Base-by-base conservation (phyloP, 176 grass and related monocot genomes). In the Phoenix roebelenii region DNA sequence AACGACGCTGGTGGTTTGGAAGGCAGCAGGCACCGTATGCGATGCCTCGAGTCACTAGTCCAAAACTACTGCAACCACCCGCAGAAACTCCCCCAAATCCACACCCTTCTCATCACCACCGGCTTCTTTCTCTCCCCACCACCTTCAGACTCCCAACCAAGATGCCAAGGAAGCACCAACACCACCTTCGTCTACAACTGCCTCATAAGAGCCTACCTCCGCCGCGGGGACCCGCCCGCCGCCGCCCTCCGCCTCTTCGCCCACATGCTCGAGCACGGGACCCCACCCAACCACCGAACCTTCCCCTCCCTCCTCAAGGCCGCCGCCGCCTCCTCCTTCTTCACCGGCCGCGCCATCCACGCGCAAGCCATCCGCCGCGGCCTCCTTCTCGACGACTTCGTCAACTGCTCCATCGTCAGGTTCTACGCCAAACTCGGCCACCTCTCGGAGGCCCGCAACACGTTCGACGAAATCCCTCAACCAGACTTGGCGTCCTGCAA, bases 81-180 rank as follows among this genome's bases (percentile, higher is more conserved):
- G 22, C 66, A 7, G 52, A 69, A 67, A 50, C 49, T 83, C 18
- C 30, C 70, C 35, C 82, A 89, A 82, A 57, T 89, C 73, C 90
- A 95, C 58, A 69, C 90, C 60, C 73, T 89, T 53, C 76, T 95
- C 70, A 62, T 83, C 76, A 89, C 79, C 71, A 77, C 90, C 19
- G 89, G 76, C 60, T 63, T 69, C 77, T 67, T 74, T 70, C 55
- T 54, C 57, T 24, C 54, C 55, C n/a, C 69, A 3, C 28, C 69
- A 3, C 28, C 73, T 39, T 25, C 44, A 12, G 35, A 44, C 35
- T 52, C 68, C 53, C 19, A 26, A 26, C 22, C n/a, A 15, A 15
- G 22, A 50, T 51, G 58, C 35, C 35, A 44, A 44, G 35, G 35
- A 18, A 32, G 35, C 10, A 49, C 0, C 49, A 23, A 14, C 57